Conservation (phyloP, 345 rosid genomes). For the Eucalyptus virginea region DNA sequence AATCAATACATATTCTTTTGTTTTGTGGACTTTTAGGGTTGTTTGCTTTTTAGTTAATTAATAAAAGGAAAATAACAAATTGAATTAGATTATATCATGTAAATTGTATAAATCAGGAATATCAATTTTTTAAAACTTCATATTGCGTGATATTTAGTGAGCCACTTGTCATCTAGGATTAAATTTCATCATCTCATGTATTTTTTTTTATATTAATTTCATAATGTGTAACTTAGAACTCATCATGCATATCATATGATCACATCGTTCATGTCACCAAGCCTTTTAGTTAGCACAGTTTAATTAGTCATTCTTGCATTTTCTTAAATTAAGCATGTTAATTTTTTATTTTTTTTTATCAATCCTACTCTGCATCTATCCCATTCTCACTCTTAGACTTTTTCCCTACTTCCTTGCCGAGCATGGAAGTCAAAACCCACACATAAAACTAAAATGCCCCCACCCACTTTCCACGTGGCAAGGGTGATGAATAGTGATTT, state of each 20-base stretch:
- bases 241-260: neutral
- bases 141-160: neutral
- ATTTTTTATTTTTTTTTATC: too few relatives aligned
- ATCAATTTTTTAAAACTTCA: neutral
- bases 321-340: too few relatives aligned
- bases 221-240: neutral
- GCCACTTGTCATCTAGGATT: neutral
- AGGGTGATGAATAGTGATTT: neutral
- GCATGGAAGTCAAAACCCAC: neutral
- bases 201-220: too few relatives aligned
- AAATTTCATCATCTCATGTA: neutral
- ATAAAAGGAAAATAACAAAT: neutral
- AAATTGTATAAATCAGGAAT: neutral
- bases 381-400: rapidly evolving
- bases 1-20: neutral
- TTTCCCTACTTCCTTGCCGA: rapidly evolving
- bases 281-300: neutral
- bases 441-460: too few relatives aligned
- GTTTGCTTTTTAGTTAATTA: neutral
- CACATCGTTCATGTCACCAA: neutral
- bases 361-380: too few relatives aligned
- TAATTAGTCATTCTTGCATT: neutral
- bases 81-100: too few relatives aligned
- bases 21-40: neutral
- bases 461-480: neutral